Evolutionary conservation across 805 yeast species (phyloP), one percentile per base, ranked within the genome.

Genomic region (Candida sithepensis): DNA sequence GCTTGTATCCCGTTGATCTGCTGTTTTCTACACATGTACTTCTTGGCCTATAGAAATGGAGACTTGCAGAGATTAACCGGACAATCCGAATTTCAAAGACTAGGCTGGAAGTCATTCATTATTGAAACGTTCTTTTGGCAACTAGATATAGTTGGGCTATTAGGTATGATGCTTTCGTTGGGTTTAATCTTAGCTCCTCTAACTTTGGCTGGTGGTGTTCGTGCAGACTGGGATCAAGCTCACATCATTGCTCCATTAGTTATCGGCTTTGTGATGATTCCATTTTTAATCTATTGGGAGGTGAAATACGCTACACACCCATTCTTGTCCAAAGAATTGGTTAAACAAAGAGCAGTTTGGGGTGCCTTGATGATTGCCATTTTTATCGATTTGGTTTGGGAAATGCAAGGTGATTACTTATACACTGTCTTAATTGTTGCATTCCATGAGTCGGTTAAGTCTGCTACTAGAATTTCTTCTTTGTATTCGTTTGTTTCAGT

Each of bases 311-410:
- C 90, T 18, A 68, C 62, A 43, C 71, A 75, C 57, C 94, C 95
- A n/a, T 61, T 87, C 39, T 64, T 79, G 18, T 92, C 94, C 18
- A 69, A 70, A 53, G 64, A 70, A 13, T 70, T 84, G 51, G 61
- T 86, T 58, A 78, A 71, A 49, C 87, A 86, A 63, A 77, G 89
- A 55, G 87, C 85, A 51, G 82, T 85, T 28, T 83, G 88, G 85
- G 69, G 88, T 13, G 85, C 91, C n/a, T 58, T 84, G 48, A 58
- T 71, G 26, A 73, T 84, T 51, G 84, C 79, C 2, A 64, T 83
- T 48, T 65, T 84, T 51, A 70, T 83, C 49, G 77, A 83, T 66
- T 75, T 82, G 59, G 70, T 82, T 45, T 84, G 78, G 76, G 76
- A 80, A 63, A 78, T 84, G 84, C 88, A 84, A 44, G 79, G 81